Conservation (phyloP, 1,139 yeast genomes). For the Hemisphaericaspora subhashii region DNA sequence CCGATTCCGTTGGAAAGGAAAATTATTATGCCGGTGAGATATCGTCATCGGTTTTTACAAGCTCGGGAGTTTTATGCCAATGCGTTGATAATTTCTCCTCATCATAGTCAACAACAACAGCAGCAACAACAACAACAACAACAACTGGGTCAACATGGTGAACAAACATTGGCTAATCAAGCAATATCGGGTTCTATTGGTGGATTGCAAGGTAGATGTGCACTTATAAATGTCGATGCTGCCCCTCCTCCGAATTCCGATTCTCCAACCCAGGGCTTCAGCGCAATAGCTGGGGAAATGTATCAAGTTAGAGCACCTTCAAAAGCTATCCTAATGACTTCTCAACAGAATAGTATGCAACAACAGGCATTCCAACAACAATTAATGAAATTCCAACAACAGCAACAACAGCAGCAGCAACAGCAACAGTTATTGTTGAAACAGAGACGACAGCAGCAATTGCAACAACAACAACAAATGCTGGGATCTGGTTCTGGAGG, state of each 20-base stretch:
- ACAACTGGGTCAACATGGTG: constrained; percentile 10
- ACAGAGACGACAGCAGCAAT: constrained; percentile 25
- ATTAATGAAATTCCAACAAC: constrained; percentile 44
- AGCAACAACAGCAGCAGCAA: constrained; percentile 38
- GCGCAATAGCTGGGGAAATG: constrained; percentile 51
- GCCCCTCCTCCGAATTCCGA: constrained; percentile 22
- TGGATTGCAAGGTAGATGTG: constrained; percentile 74
- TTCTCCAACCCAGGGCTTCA: constrained; percentile 49
- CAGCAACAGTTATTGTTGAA: constrained; percentile 22
- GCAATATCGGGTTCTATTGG: constrained; percentile 61
- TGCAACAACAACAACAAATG: constrained; percentile 31
- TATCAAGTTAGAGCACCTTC: constrained; percentile 67
- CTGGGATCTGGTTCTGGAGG: background rate
- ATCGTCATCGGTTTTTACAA: constrained; percentile 70
- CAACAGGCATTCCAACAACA: constrained; percentile 55
- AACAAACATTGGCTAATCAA: constrained; percentile 48
- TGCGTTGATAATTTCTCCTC: constrained; percentile 46
- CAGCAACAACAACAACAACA: constrained; percentile 16
- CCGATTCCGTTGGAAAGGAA: constrained; percentile 83
- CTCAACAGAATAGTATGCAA: constrained; percentile 45
- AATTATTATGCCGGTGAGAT: constrained; percentile 67
- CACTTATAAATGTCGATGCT: constrained; percentile 65
- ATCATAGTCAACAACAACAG: constrained; percentile 19
- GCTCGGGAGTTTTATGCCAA: constrained; percentile 83
- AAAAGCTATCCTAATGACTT: constrained; percentile 44